Evolutionary conservation across 2,329 filamentous ascomycete species (phyloP).

Genomic region (Ascosphaera acerosa): DNA sequence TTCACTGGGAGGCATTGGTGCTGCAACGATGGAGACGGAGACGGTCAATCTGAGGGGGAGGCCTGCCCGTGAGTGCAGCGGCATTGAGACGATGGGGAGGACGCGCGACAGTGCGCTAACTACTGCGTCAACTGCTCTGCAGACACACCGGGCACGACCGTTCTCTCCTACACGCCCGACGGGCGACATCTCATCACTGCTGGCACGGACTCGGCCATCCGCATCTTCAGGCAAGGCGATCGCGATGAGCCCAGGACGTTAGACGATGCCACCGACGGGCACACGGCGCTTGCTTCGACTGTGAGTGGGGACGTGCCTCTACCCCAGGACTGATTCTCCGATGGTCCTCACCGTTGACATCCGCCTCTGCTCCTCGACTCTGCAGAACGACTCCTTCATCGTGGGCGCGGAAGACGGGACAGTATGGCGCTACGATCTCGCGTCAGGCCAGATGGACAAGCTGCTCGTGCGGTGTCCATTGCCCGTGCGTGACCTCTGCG

Average conservation of each 20-base stretch:
- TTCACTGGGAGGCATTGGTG: too few species aligned
- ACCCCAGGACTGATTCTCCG: too few species aligned
- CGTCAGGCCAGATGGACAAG: slow-evolving; percentile 41
- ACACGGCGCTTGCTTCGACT: slow-evolving; percentile 49
- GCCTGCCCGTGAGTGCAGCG: slow-evolving; percentile 22
- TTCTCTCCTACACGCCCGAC: slow-evolving; percentile 69
- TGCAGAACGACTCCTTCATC: slow-evolving; percentile 62
- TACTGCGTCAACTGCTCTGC: slow-evolving; percentile 3
- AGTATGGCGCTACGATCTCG: slow-evolving; percentile 79
- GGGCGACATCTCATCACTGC: slow-evolving; percentile 72
- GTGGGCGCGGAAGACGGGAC: slow-evolving; percentile 83
- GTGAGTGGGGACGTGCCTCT: slow-evolving; percentile 14
- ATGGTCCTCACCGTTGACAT: too few species aligned
- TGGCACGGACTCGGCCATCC: slow-evolving; percentile 78
- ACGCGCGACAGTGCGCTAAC: not conserved
- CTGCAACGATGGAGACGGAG: slow-evolving; percentile 18
- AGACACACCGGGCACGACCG: slow-evolving; percentile 71
- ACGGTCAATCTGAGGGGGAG: slow-evolving; percentile 15
- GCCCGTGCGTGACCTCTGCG: slow-evolving; percentile 60
- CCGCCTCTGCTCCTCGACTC: too few species aligned
- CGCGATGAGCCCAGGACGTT: slow-evolving; percentile 83
- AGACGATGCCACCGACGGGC: slow-evolving; percentile 73
- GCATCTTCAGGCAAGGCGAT: slow-evolving; percentile 73
- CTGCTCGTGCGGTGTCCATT: slow-evolving; percentile 66
- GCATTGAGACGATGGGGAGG: too few species aligned